Conservation (phyloP, 345 rosid genomes). For the Acer saccharum region DNA sequence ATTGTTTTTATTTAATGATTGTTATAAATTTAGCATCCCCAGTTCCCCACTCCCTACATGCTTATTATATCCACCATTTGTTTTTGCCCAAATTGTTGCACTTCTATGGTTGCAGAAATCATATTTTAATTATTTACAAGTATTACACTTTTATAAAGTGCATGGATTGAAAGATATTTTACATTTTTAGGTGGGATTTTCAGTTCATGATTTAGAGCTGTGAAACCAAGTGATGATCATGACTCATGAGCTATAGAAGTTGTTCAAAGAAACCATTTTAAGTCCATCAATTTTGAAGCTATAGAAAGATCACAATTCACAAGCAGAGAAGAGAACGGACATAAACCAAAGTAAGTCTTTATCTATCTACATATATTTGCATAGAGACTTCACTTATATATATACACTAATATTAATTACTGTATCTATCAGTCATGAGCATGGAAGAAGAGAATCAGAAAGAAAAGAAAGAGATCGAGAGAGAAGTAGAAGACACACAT, state of each 20-base stretch:
- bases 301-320: not conserved
- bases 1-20: not conserved
- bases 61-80: not conserved
- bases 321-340: conserved; percentile 2
- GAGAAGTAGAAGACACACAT: conserved; percentile 2
- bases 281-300: not conserved
- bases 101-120: not conserved
- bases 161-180: not conserved
- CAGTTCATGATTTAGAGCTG: too few relatives aligned
- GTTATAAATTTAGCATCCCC: not conserved
- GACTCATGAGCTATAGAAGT: too few relatives aligned
- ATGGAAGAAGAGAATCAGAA: conserved; percentile 27
- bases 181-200: too few relatives aligned
- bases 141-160: not conserved
- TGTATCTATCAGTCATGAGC: conserved; percentile 8
- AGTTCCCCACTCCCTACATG: not conserved
- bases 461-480: conserved; percentile 38
- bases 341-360: not conserved
- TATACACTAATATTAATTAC: not conserved
- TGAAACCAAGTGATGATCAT: too few relatives aligned
- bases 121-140: not conserved
- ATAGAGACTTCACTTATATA: not conserved
- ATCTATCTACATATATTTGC: not conserved
- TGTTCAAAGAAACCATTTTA: not conserved
- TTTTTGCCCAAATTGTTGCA: not conserved